These are phyloP conservation scores for Clonostachys byssicola DNA, from an alignment of 2,329 filamentous ascomycete genomes.

Conservation along the genomic window DNA sequence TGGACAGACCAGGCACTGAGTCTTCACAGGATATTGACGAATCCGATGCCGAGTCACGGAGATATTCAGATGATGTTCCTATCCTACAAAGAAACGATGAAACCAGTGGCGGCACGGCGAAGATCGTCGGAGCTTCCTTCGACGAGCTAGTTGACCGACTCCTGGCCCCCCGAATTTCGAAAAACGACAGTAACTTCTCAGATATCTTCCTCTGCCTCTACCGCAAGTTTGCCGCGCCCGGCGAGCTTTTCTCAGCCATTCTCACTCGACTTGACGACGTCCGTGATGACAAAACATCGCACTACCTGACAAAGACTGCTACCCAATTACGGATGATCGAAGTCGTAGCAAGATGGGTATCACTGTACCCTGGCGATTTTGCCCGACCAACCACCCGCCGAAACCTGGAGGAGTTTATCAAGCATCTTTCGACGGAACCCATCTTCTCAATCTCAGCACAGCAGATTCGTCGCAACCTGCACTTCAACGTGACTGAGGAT, in stretches of 20 bases:
- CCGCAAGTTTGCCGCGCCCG: constrained; percentile 85
- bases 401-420: constrained; percentile 71
- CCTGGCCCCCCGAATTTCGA: constrained; percentile 75
- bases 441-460: constrained; percentile 82
- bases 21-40: constrained; percentile 67
- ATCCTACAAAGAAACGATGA: constrained; percentile 66
- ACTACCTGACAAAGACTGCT: constrained; percentile 72
- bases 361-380: constrained; percentile 89
- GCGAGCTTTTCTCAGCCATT: constrained; percentile 72
- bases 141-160: constrained; percentile 85
- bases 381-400: constrained; percentile 70
- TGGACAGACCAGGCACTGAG: constrained; percentile 34
- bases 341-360: constrained; percentile 84
- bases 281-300: constrained; percentile 60
- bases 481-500: constrained; percentile 70
- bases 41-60: constrained; percentile 62
- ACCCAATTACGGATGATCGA: constrained; percentile 81
- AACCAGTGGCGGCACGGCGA: constrained; percentile 44
- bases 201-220: constrained; percentile 90
- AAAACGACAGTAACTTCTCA: constrained; percentile 83
- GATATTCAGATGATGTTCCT: constrained; percentile 64
- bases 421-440: constrained; percentile 67
- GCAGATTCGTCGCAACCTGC: constrained; percentile 78
- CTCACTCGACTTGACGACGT: constrained; percentile 70
- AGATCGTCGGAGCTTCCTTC: constrained; percentile 49